These are phyloP conservation scores for Umbilicus rupestris DNA, from an alignment of 164 flowering plant species.

Conservation along the genomic window DNA sequence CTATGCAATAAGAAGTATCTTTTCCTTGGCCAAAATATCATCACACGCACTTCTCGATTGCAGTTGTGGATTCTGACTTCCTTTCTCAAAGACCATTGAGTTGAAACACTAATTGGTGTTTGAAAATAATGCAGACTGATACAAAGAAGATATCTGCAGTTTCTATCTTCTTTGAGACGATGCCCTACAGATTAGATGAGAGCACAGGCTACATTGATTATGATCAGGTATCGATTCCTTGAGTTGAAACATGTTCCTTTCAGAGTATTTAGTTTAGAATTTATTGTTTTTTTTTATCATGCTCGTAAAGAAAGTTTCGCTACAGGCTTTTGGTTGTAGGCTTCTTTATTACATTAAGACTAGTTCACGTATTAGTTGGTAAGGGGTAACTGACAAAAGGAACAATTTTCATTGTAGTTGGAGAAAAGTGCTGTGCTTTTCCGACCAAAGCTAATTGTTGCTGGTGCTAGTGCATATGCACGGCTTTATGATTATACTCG, in stretches of 20 bases:
- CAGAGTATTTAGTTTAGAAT: background rate
- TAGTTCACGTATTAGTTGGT: too few relatives aligned
- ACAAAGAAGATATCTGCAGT: constrained; percentile 80
- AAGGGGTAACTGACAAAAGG: too few relatives aligned
- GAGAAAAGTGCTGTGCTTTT: constrained; percentile 89
- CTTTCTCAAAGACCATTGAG: background rate
- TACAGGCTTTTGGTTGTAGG: background rate
- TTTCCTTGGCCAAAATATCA: background rate
- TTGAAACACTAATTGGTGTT: background rate
- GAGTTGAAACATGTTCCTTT: constrained; percentile 4
- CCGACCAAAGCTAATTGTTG: constrained; percentile 88
- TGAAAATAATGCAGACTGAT: constrained; percentile 45
- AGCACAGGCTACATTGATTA: constrained; percentile 70
- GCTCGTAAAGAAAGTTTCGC: background rate
- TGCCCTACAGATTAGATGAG: constrained; percentile 77
- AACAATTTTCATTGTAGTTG: constrained; percentile 37
- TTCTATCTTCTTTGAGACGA: constrained; percentile 74
- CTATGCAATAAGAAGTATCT: background rate
- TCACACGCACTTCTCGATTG: background rate
- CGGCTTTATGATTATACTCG: constrained; percentile 87
- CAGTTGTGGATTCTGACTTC: background rate
- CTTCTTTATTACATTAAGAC: background rate
- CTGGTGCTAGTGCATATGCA: constrained; percentile 99
- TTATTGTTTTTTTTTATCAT: background rate
- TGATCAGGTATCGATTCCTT: constrained; percentile 40